A percentile compares a stretch with the other conserved stretches of the same genome.
Conservation (phyloP, 1,139 yeast species). For the Geotrichum siamense region DNA sequence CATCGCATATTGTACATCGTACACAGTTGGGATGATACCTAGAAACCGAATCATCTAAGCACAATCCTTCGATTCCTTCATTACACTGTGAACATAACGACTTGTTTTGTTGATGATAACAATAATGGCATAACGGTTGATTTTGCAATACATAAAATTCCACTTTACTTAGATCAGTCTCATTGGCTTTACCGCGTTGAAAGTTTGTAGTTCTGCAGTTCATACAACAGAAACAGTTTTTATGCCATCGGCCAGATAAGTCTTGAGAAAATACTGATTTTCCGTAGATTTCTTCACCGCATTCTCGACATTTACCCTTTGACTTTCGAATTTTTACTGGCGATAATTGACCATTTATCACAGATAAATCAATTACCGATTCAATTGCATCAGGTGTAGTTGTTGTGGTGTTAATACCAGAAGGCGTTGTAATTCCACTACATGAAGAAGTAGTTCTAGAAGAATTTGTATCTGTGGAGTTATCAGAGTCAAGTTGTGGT, state of each 20-base stretch:
- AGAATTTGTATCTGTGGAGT: neutral
- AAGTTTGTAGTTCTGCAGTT: constrained; percentile 42
- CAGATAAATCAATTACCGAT: no score
- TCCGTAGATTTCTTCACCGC: constrained; percentile 45
- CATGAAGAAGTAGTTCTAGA: constrained; percentile 2
- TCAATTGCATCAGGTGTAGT: constrained; percentile 2
- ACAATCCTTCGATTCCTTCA: constrained; percentile 80
- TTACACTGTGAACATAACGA: constrained; percentile 68
- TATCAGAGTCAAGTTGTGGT: neutral
- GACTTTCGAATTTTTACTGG: neutral
- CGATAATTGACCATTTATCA: neutral
- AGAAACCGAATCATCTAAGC: constrained; percentile 32
- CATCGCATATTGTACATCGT: constrained; percentile 30
- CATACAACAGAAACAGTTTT: constrained; percentile 70
- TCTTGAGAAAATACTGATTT: constrained; percentile 71
- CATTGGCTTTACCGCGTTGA: constrained; percentile 28
- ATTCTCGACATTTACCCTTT: constrained; percentile 36
- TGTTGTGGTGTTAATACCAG: neutral
- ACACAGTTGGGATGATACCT: constrained; percentile 33
- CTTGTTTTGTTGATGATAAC: constrained; percentile 71
- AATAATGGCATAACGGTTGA: constrained; percentile 66
- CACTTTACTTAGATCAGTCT: constrained; percentile 28
- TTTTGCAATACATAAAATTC: constrained; percentile 78
- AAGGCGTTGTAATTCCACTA: neutral
- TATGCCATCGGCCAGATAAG: constrained; percentile 91